Base-by-base conservation (phyloP, 768 basidiomycete species). In the Termitomyces sp. region DNA sequence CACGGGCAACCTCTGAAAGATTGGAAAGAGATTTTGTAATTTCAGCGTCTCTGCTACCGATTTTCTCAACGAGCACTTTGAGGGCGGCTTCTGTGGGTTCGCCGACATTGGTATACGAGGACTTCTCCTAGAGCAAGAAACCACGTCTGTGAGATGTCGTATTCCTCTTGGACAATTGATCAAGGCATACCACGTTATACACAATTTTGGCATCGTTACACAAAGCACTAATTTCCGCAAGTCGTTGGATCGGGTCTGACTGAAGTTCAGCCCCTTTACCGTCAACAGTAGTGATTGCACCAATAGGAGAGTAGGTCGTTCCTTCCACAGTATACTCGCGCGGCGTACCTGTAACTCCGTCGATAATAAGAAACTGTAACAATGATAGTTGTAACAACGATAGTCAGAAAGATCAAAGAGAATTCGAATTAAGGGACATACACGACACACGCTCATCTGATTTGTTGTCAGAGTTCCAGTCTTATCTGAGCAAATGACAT, bases 401-500 rank as follows among this genome's bases (percentile, higher is more conserved):
- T 39, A 46, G 52, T 56, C 22, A 51, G 55, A 40, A 42, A 55
- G 20, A n/a, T 52, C 6, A 52, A 46, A 62, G 10, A 45, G 30
- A 20, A 20, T 59, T 10, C 26, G 42, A 27, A 13, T 27, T 24
- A 30, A 37, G 26, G 34, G 13, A 73, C 79, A 55, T 71, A 91
- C 88, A 73, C 79, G 84, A 33, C 92, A 89, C 24, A 98, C 92
- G 65, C 93, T 91, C 96, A 98, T 98, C 70, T 98, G 96, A 73
- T 93, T 97, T 14, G 94, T 97, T 10, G 95, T 97, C 67, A 97
- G 69, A 34, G 94, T 95, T 49, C 95, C 95, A 26, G 96, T 99
- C 81, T 99, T 99, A 76, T 99, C 96, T 3, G 94, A 95, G 72
- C 96, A 99, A 64, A 99, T 98, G 49, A 99, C 94, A 69, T 97